These are phyloP conservation scores for Colletotrichum zoysiae DNA, from an alignment of 2,329 filamentous ascomycete genomes.

Conservation along the genomic window DNA sequence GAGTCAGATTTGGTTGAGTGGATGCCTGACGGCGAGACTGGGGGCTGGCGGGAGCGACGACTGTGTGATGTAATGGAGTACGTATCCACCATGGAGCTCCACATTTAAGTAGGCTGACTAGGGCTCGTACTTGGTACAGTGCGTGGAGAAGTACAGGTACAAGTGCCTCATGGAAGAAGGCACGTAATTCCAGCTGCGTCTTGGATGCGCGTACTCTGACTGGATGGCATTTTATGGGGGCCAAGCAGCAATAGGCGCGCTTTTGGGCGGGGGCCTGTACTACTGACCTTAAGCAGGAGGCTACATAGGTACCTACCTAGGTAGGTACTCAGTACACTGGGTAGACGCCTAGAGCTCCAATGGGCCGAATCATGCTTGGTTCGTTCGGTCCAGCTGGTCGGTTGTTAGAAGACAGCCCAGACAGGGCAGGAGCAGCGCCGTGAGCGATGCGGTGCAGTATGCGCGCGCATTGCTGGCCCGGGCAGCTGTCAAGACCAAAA, in stretches of 20 bases:
- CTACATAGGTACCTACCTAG: background rate
- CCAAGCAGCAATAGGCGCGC: background rate
- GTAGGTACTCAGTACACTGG: background rate
- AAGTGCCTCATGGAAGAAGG: no score
- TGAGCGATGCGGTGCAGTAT: background rate
- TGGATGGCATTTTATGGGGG: background rate
- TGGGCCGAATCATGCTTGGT: background rate
- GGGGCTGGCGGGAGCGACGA: constrained; percentile 4
- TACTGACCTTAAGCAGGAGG: no score
- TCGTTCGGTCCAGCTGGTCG: background rate
- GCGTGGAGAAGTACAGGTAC: background rate
- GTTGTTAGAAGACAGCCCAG: background rate
- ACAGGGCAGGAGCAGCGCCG: background rate
- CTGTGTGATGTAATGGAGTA: constrained; percentile 30
- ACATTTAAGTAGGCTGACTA: background rate
- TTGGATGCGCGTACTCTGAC: background rate
- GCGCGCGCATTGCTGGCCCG: background rate
- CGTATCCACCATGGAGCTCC: constrained; percentile 4
- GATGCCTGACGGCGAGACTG: background rate
- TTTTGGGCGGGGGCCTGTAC: background rate
- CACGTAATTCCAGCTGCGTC: background rate
- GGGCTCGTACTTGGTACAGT: background rate
- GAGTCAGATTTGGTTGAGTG: constrained; percentile 16
- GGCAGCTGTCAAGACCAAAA: background rate
- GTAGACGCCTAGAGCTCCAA: background rate